phyloP scores from a whole-genome alignment of 1,284 basidiomycete genomes.

The Pascua guehoae region DNA sequence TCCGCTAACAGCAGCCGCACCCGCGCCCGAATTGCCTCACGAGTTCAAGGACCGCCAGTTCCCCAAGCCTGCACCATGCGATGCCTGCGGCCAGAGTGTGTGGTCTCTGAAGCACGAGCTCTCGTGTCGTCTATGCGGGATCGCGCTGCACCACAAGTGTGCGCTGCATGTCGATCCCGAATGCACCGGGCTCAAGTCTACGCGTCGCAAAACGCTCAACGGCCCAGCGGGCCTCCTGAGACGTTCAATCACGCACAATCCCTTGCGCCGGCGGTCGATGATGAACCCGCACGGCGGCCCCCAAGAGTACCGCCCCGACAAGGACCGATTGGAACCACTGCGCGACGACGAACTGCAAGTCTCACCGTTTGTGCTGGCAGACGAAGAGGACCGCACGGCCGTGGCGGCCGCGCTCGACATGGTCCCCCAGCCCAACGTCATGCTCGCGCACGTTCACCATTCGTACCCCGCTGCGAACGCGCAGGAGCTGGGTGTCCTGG shows the following conservation, averaged over 20 bases:
- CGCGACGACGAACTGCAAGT: constrained; percentile 20
- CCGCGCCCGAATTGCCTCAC: constrained; percentile 17
- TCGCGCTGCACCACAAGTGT: constrained; percentile 20
- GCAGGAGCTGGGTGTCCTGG: constrained; percentile 4
- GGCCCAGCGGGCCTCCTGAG: constrained; percentile 3
- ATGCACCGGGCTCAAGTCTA: constrained; percentile 15
- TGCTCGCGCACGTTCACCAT: constrained; percentile 11
- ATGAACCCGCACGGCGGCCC: constrained; percentile 15
- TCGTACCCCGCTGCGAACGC: constrained; percentile 6
- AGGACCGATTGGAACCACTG: constrained; percentile 10
- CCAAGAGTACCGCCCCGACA: constrained; percentile 1
- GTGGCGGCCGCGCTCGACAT: constrained; percentile 8
- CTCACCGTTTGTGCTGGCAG: constrained; percentile 16
- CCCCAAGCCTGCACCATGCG: constrained; percentile 16
- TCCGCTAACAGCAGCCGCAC: constrained; percentile 5
- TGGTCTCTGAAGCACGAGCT: constrained; percentile 18
- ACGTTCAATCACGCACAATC: constrained; percentile 10
- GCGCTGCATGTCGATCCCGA: constrained; percentile 20
- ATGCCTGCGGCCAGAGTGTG: constrained; percentile 15
- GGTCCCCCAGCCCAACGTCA: not conserved
- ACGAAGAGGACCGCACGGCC: constrained; percentile 11
- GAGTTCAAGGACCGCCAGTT: constrained; percentile 22
- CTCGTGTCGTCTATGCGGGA: constrained; percentile 14
- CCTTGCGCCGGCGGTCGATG: constrained; percentile 7
- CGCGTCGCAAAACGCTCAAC: constrained; percentile 2